phyloP scores from a whole-genome alignment of 2,329 filamentous ascomycete genomes.

The Xylaria digitata region DNA sequence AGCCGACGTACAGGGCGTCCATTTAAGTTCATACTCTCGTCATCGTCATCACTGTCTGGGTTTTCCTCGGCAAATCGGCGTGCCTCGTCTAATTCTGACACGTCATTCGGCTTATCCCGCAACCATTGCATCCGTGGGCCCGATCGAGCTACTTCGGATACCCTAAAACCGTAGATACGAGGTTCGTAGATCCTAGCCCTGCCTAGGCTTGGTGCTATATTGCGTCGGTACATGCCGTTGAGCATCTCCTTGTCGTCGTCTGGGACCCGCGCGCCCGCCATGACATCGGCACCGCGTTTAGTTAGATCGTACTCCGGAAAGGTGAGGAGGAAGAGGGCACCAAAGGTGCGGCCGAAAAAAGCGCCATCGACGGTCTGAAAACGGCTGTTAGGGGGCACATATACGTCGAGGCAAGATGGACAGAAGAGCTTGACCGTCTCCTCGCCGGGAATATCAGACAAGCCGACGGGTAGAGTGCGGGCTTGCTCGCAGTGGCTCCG shows the following conservation, averaged over 20 bases:
- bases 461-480: conserved; percentile 90
- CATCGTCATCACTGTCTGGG: conserved; percentile 66
- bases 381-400: conserved; percentile 94
- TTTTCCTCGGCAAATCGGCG: conserved; percentile 64
- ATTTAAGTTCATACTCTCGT: conserved; percentile 62
- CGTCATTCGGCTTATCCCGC: conserved; percentile 81
- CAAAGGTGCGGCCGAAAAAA: conserved; percentile 98
- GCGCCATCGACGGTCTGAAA: conserved; percentile 98
- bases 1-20: conserved; percentile 57
- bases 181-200: conserved; percentile 89
- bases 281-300: conserved; percentile 72
- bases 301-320: conserved; percentile 95
- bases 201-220: conserved; percentile 89
- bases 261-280: conserved; percentile 56
- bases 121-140: conserved; percentile 98
- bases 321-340: conserved; percentile 96
- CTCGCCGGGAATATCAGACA: conserved; percentile 93
- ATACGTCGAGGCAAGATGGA: conserved; percentile 95
- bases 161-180: conserved; percentile 95
- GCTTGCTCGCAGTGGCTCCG: conserved; percentile 91
- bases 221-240: conserved; percentile 87
- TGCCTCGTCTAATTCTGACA: conserved; percentile 87
- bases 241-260: conserved; percentile 67
- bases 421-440: conserved; percentile 99
- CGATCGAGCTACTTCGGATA: conserved; percentile 88